Percentiles rank a stretch among this genome's conserved stretches.
Evolutionary conservation across 164 flowering plant species (phyloP).

Genomic region (Stephania cephalantha): DNA sequence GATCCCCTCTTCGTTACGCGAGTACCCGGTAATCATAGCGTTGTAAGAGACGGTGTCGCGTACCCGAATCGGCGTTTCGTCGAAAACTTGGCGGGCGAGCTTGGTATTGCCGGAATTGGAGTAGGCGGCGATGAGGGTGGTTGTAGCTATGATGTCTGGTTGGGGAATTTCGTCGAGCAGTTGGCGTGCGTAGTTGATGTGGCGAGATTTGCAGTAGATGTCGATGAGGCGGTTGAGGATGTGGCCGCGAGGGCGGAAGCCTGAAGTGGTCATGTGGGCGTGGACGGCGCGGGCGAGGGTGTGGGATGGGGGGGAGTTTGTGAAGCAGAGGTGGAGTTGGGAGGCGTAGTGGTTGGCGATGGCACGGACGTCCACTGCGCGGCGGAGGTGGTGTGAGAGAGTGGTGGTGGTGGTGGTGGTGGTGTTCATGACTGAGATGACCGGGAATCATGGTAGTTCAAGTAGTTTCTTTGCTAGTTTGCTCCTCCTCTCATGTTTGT

Average conservation of each 20-base stretch:
- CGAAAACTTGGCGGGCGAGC: constrained; percentile 39
- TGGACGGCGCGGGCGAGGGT: constrained; percentile 38
- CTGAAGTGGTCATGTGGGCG: constrained; percentile 59
- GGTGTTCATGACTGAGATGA: constrained; percentile 11
- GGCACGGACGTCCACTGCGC: constrained; percentile 21
- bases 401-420: neutral
- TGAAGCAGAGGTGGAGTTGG: constrained; percentile 36
- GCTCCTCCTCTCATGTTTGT: too few species aligned
- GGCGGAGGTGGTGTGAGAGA: constrained; percentile 7
- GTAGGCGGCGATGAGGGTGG: constrained; percentile 57
- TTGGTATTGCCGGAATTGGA: constrained; percentile 31
- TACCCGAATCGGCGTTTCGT: constrained; percentile 32
- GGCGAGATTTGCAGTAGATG: constrained; percentile 41
- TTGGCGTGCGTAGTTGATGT: constrained; percentile 35
- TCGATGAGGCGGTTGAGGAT: constrained; percentile 62
- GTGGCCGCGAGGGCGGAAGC: constrained; percentile 49
- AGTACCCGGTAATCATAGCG: constrained; percentile 62
- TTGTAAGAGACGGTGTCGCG: constrained; percentile 59
- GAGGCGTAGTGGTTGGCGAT: constrained; percentile 44
- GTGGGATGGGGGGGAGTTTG: constrained; percentile 9
- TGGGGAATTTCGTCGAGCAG: constrained; percentile 58
- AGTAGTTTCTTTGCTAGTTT: neutral
- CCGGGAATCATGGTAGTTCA: neutral
- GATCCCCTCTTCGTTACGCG: constrained; percentile 46
- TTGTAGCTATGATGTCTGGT: constrained; percentile 58